phyloP scores from a whole-genome alignment of 192 early-diverging fungal genomes.

The Entomortierella beljakovae region DNA sequence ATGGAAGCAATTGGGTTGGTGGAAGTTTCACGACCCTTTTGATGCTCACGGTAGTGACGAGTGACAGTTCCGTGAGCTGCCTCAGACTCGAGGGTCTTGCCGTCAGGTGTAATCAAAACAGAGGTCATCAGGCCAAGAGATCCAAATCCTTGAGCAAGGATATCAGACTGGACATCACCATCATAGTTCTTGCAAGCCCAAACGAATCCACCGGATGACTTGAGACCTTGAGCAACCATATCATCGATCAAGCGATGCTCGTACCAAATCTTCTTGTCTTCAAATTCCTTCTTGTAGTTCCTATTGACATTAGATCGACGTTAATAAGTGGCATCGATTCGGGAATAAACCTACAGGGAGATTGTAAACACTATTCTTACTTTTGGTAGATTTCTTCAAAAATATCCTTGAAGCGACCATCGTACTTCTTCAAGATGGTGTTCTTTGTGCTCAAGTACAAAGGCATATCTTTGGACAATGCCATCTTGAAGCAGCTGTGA shows the following conservation, averaged over 20 bases:
- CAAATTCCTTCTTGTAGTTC: constrained; percentile 86
- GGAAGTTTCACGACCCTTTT: constrained; percentile 93
- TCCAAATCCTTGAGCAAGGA: constrained; percentile 94
- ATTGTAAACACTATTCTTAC: constrained; percentile 14
- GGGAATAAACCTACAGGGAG: neutral
- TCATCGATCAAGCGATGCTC: constrained; percentile 99
- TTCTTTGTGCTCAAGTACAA: constrained; percentile 98
- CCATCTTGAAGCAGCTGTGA: constrained; percentile 94
- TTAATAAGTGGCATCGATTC: neutral
- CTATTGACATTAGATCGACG: constrained; percentile 6
- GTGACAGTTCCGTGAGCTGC: constrained; percentile 97
- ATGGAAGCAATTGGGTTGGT: constrained; percentile 98
- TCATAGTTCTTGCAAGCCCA: constrained; percentile 97
- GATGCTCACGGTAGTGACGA: constrained; percentile 92
- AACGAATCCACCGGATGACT: constrained; percentile 93
- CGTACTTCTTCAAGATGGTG: constrained; percentile 98
- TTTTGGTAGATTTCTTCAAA: constrained; percentile 90
- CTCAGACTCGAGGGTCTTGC: constrained; percentile 92
- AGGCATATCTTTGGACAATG: constrained; percentile 91
- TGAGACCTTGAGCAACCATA: constrained; percentile 97
- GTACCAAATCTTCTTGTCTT: constrained; percentile 90
- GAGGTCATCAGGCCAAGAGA: constrained; percentile 98
- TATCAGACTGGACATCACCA: constrained; percentile 95
- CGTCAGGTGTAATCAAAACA: constrained; percentile 91
- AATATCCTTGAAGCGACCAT: constrained; percentile 99